Base-by-base conservation (phyloP, 2,329 filamentous ascomycete genomes). In the Venturia pyrina region DNA sequence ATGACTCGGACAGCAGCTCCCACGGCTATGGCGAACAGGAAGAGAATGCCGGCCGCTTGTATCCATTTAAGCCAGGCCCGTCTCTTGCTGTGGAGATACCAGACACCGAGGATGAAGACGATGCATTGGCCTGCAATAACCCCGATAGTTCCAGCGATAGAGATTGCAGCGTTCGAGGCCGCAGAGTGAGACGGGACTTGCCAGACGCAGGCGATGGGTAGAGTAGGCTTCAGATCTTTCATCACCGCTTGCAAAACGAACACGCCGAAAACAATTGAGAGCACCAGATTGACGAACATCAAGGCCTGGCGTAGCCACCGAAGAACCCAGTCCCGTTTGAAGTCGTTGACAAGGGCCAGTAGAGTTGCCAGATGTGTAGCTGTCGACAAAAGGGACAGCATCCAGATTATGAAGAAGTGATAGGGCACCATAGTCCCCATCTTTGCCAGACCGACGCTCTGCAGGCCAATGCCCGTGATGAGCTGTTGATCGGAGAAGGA, bases 331-430 rank as follows among this genome's bases (percentile, higher is more conserved):
- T 89, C 86, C 40, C 86, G 77, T 69, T 84, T 85, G 76, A 87
- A 88, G 71, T 89, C 86, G 71, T 83, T 83, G 1, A 86, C 84
- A 43, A 89, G 80, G 0, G 85, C 85, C n/a, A 89, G 78, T 19
- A 89, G 76, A 0, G 86, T 85, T 5, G 84, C 80, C 67, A 88
- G 86, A 73, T 89, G 87, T 2, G 87, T 87, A 0, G 85, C 84
- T 68, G 85, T 88, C 19, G 85, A 85, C 8, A 89, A 78, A 15
- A 88, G 75, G 0, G 84, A 85, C 1, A 89, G 77, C 77, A 88
- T 86, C 87, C 86, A 89, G 69, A 89, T 83, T 65, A 89, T 81
- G 77, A 89, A 89, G 77, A 89, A 88, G 75, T 89, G 87, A 72
- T 89, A 89, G 0, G 85, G 82, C 0, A 87, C 80, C 72, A 89